phyloP scores from a whole-genome alignment of 257 asterid genomes.

The Penstemon eatonii region DNA sequence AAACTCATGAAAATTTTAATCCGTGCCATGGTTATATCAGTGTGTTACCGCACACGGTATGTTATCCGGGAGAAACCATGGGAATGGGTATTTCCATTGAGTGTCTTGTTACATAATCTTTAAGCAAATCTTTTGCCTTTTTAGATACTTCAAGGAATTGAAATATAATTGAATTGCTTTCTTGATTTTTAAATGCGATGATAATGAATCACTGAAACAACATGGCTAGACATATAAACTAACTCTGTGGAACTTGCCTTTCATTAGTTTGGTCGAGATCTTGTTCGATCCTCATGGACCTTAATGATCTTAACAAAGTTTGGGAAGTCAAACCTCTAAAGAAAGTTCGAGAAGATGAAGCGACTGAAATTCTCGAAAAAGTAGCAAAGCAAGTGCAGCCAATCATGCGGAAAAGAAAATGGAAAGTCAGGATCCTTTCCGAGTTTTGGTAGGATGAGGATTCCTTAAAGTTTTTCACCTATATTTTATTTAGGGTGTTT shows the following conservation, averaged over 20 bases:
- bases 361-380: conserved; percentile 71
- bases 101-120: background rate
- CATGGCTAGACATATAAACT: background rate
- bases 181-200: background rate
- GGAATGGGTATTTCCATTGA: conserved; percentile 7
- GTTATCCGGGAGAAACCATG: background rate
- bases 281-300: conserved; percentile 50
- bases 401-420: conserved; percentile 69
- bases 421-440: conserved; percentile 77
- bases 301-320: conserved; percentile 81
- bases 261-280: conserved; percentile 25
- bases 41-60: too few species aligned
- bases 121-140: background rate
- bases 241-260: conserved; percentile 8
- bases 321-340: conserved; percentile 75
- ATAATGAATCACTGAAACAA: background rate
- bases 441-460: conserved; percentile 62
- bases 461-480: conserved; percentile 10
- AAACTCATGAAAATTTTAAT: too few species aligned
- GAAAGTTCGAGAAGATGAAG: conserved; percentile 69
- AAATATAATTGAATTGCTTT: background rate
- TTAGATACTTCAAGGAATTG: background rate
- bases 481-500: background rate
- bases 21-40: too few species aligned
- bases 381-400: conserved; percentile 91